phyloP scores from a whole-genome alignment of 2,329 filamentous ascomycete genomes.

The Apiospora phragmitis region DNA sequence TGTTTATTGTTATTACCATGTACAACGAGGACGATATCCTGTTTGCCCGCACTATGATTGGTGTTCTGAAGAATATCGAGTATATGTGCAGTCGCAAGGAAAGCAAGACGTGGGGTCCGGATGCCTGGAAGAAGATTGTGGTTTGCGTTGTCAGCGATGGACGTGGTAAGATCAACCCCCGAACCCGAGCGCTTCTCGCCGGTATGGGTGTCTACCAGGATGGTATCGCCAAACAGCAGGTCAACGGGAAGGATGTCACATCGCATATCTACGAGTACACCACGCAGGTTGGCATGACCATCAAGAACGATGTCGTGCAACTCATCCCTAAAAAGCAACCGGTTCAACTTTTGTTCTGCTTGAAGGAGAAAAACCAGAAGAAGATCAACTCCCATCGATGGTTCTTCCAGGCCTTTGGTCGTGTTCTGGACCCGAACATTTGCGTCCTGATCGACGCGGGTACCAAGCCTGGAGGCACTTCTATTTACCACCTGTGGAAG shows the following conservation, averaged over 20 bases:
- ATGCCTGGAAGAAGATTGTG: slow-evolving; percentile 98
- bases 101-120: slow-evolving; percentile 93
- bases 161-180: slow-evolving; percentile 85
- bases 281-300: slow-evolving; percentile 79
- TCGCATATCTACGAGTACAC: slow-evolving; percentile 98
- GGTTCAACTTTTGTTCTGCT: slow-evolving; percentile 94
- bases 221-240: slow-evolving; percentile 96
- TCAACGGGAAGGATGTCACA: slow-evolving; percentile 94
- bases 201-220: slow-evolving; percentile 97
- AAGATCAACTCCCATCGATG: slow-evolving; percentile 99
- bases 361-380: slow-evolving; percentile 99
- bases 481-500: slow-evolving; percentile 98
- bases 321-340: slow-evolving; percentile 85
- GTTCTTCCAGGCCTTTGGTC: slow-evolving; percentile 98
- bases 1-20: slow-evolving; percentile 98
- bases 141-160: slow-evolving; percentile 96
- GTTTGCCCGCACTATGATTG: slow-evolving; percentile 97
- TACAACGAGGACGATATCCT: slow-evolving; percentile 98
- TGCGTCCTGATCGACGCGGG: slow-evolving; percentile 95
- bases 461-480: slow-evolving; percentile 90
- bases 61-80: slow-evolving; percentile 96
- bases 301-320: slow-evolving; percentile 87
- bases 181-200: slow-evolving; percentile 85
- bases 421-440: slow-evolving; percentile 90
- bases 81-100: slow-evolving; percentile 94